Evolutionary conservation across 2,329 filamentous ascomycete genomes (phyloP), one percentile per base, ranked within the genome.

Genomic region (Curvularia verruculosa): DNA sequence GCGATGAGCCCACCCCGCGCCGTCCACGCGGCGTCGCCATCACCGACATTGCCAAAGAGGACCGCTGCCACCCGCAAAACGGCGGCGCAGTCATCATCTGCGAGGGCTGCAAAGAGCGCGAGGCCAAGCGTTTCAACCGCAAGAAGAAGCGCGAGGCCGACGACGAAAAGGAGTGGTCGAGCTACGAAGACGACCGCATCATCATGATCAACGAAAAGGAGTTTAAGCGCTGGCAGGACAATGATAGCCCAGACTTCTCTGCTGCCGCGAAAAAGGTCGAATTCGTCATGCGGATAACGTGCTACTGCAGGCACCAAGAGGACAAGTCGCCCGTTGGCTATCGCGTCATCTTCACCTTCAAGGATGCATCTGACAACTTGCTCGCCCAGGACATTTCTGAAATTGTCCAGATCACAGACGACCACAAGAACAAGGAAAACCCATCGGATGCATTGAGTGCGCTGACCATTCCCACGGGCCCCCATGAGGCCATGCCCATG

Each of bases 391-490:
- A 88, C 50, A 89, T 96, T 63, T 75, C 73, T 4, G 70, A 74
- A 92, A 91, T 19, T 87, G 96, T 98, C 63, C 94, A 97, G 85
- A 97, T 98, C 62, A 98, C 95, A 1, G 94, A 99, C 73, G 94
- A 99, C 71, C 94, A 98, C 80, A 98, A 98, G 80, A 96, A 75
- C 64, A 73, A 72, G 60, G 71, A 75, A 49, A 58, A 57, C 23
- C 58, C 69, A 21, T 48, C 64, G 9, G 69, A 72, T 13, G 45
- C 58, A 4, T 48, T 70, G 24, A 63, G 62, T 7, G 54, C 64
- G 8, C 50, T 73, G 34, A 64, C 50, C 51, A 62, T 73, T 43
- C 61, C 59, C 36, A 53, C 60, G 15, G 54, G 44, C 7, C 34
- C 40, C 5, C 54, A 60, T 26, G 63, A 64, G 21, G 55, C 54